Base-by-base conservation (phyloP, 2,329 filamentous ascomycete species). In the Dactylellina leptospora region DNA sequence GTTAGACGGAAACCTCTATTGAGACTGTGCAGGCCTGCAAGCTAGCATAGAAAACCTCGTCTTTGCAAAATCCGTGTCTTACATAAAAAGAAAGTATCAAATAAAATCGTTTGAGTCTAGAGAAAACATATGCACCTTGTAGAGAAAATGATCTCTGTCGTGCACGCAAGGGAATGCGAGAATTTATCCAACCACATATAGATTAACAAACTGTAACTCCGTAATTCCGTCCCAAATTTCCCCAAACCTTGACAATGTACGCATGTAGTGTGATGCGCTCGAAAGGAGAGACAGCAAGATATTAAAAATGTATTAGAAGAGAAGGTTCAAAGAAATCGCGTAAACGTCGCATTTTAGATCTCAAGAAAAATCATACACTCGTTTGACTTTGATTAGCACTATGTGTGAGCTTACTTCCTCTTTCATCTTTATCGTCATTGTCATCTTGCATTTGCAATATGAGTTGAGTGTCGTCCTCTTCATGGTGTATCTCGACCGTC, bases 301-400 rank as follows among this genome's bases (percentile, higher is more conserved):
- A 55, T 54, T 55, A 55, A 28, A 40, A 50, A 58, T 13, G 23
- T 38, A 38, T 6, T 6, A 8, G 47, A 23, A n/a, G n/a, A n/a
- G n/a, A n/a, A n/a, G n/a, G n/a, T n/a, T n/a, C n/a, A n/a, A n/a
- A n/a, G n/a, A n/a, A n/a, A n/a, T n/a, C n/a, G n/a, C n/a, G n/a
- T n/a, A n/a, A n/a, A n/a, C n/a, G n/a, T n/a, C n/a, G n/a, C n/a
- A n/a, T n/a, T n/a, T n/a, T n/a, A n/a, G n/a, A n/a, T n/a, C n/a
- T n/a, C 2, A 23, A 30, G 38, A 48, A 23, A 45, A 4, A 18
- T 66, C 44, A 70, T 30, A 70, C 56, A 58, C 64, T 70, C 22
- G 30, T 61, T 28, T 70, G 64, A 50, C 64, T 70, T 23, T 50
- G 33, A n/a, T 62, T 70, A 0, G 56, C 64, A 18, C 64, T 70